These are phyloP conservation scores for Rhinocladiella mackenziei DNA, from an alignment of 2,329 filamentous ascomycete species.

Conservation along the genomic window DNA sequence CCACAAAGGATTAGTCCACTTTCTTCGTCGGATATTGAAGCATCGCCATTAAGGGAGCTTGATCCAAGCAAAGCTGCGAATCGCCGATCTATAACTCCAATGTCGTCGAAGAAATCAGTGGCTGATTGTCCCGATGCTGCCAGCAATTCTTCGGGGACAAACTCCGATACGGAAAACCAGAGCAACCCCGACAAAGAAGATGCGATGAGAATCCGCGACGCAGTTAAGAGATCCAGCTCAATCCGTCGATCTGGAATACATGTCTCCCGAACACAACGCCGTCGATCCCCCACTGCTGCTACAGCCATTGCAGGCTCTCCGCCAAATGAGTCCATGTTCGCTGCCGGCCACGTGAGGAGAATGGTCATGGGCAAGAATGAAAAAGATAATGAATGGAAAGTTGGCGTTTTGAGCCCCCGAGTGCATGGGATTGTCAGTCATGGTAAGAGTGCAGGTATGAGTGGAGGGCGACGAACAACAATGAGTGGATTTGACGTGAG, in stretches of 20 bases:
- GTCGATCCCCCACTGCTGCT: conserved; percentile 53
- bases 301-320: conserved; percentile 45
- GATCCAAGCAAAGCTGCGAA: conserved; percentile 49
- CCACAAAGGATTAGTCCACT: conserved; percentile 55
- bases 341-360: conserved; percentile 60
- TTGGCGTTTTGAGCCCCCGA: conserved; percentile 59
- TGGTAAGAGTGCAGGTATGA: conserved; percentile 44
- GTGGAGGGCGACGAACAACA: conserved; percentile 40
- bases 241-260: conserved; percentile 40
- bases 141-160: conserved; percentile 33
- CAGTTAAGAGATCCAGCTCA: conserved; percentile 53
- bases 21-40: conserved; percentile 54
- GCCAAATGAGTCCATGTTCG: conserved; percentile 58
- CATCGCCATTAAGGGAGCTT: conserved; percentile 53
- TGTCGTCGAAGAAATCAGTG: conserved; percentile 36
- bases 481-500: conserved; percentile 21
- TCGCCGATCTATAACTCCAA: conserved; percentile 36
- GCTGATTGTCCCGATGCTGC: conserved; percentile 34
- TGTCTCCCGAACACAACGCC: conserved; percentile 36
- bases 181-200: conserved; percentile 49
- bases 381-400: conserved; percentile 53
- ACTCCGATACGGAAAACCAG: conserved; percentile 48
- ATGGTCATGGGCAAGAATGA: conserved; percentile 57
- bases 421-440: conserved; percentile 25
- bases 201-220: conserved; percentile 52